Evolutionary conservation across 257 asterid genomes (phyloP), one percentile per base, ranked within the genome.

Genomic region (Verbena officinalis): DNA sequence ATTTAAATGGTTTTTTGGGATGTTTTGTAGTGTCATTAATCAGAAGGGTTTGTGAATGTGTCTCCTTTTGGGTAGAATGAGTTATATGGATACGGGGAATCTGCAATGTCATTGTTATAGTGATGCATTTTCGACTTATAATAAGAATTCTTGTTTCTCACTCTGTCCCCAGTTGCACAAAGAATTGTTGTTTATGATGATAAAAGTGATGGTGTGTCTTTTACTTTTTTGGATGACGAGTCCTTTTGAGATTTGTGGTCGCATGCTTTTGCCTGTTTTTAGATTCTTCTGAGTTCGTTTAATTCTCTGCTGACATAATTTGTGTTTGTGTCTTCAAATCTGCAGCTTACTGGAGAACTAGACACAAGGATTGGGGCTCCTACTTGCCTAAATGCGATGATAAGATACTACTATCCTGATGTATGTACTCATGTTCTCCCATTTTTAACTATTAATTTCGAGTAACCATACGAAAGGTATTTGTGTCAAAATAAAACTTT

Each of bases 321-420:
- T 38, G 4, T 57, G 57, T 69, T 64, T 9, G 2, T 61, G 33
- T 58, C 19, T 64, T 68, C 48, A 5, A 53, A 65, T 52, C 66
- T 73, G 69, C 84, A 84, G 96, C 62, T 88, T 81, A 71, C 75
- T 69, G 99, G 95, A 54, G 99, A 93, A 73, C 84, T 93, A 17
- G 96, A 93, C 77, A 93, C 99, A 5, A 80, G 68, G 76, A 68
- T 76, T 65, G 97, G 91, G 62, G 81, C 86, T 55, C 96, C 97
- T 7, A 84, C 80, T 69, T 73, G 40, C 65, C 55, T 83, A 9
- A 77, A 72, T 55, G 86, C 85, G 22, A 84, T 81, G 95, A 72
- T 93, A 30, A 80, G 97, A 75, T 83, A 76, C 68, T 87, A 73
- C 77, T 79, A 75, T 79, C 90, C 91, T 21, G 76, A 77, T 69